Evolutionary conservation across 345 rosid genomes (phyloP), one percentile per base, ranked within the genome.

Genomic region (Gossypium bickii): DNA sequence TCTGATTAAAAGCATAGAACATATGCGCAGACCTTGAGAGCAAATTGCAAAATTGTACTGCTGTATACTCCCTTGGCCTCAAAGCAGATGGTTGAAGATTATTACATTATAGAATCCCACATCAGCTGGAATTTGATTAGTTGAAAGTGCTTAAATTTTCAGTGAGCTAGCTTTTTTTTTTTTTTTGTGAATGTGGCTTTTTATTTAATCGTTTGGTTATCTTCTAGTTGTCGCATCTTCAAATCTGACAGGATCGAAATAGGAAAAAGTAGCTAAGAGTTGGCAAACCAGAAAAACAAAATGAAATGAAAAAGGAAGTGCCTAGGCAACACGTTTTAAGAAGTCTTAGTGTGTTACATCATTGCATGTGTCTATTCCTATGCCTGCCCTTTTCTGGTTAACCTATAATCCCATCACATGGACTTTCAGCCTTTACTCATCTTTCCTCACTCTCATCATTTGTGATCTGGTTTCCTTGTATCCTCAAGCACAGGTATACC

Each of bases 91-190:
- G 51, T 38, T 38, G 29, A 71, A 56, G 64, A 11, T 20, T n/a
- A 11, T 18, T n/a, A 22, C 41, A 47, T 67, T 55, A 55, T n/a
- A 70, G 48, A 56, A 55, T 15, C 29, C 56, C 47, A 58, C 12
- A 20, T 25, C 27, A 25, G 17, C 56, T 72, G 75, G 25, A 60
- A 60, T 44, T n/a, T 60, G 75, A 60, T 20, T 45, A 60, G 15
- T 47, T 73, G 68, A 47, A 12, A 59, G 43, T 58, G 67, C 67
- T 49, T 70, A 58, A 58, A 11, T 22, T 58, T 58, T 22, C 62
- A 22, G 34, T 3, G 24, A 22, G 62, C 62, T 58, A 58, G 16
- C 41, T 20, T 20, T 20, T 20, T 20, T 34, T 58, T 29, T 29
- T 27, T 27, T 29, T 58, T 10, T 58, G 16, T 12, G 17, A 58